phyloP scores from a whole-genome alignment of 2,329 filamentous ascomycete genomes.

The Apiospora rasikravindrae region DNA sequence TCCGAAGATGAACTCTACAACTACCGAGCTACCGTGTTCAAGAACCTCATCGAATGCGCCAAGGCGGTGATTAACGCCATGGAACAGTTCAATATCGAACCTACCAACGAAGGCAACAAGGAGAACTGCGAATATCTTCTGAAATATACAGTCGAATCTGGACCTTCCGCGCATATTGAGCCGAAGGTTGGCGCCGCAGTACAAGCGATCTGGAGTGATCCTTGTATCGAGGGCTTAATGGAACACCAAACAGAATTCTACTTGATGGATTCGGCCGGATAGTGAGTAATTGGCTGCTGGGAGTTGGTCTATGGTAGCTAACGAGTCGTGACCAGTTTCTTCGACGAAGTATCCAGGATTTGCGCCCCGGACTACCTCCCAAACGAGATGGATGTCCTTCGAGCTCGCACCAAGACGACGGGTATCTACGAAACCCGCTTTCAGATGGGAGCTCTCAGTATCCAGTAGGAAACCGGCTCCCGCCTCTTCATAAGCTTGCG shows the following conservation, averaged over 20 bases:
- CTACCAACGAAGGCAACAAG: slow-evolving; percentile 72
- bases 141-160: slow-evolving; percentile 88
- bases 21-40: slow-evolving; percentile 96
- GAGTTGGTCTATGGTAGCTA: background rate
- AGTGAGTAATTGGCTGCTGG: slow-evolving; percentile 64
- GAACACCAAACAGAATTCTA: slow-evolving; percentile 98
- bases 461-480: slow-evolving; percentile 73
- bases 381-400: slow-evolving; percentile 91
- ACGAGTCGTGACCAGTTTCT: slow-evolving; percentile 70
- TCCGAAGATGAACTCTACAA: slow-evolving; percentile 90
- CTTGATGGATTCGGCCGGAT: slow-evolving; percentile 98
- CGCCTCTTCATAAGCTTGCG: background rate
- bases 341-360: slow-evolving; percentile 89
- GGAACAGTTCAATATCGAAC: slow-evolving; percentile 87
- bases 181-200: slow-evolving; percentile 81
- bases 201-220: slow-evolving; percentile 87
- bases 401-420: slow-evolving; percentile 96
- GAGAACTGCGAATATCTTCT: slow-evolving; percentile 80
- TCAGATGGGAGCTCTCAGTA: slow-evolving; percentile 97
- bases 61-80: slow-evolving; percentile 92
- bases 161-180: slow-evolving; percentile 85
- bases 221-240: slow-evolving; percentile 80
- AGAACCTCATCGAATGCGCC: slow-evolving; percentile 96
- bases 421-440: slow-evolving; percentile 99
- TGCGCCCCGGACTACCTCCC: slow-evolving; percentile 85